Percentiles rank a stretch among this genome's conserved stretches.
phyloP scores from a whole-genome alignment of 202 grass and related monocot species.

The Panicum virgatum region DNA sequence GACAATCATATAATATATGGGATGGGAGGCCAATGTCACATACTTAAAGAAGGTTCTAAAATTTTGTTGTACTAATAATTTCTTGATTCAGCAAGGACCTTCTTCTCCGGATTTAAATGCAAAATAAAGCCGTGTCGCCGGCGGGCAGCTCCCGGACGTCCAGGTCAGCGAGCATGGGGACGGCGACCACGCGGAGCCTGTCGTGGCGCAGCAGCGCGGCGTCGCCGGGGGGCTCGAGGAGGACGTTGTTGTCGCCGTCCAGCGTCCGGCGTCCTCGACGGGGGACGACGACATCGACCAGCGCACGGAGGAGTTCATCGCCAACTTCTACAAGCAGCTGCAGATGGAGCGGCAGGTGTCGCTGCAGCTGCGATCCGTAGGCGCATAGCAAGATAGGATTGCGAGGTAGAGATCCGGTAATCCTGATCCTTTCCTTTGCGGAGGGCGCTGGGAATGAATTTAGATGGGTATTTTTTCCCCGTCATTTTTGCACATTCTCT shows the following conservation, averaged over 20 bases:
- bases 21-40: no score
- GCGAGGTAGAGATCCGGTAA: neutral
- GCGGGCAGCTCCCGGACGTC: slow-evolving; percentile 25
- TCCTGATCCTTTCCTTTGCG: neutral
- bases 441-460: neutral
- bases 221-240: neutral
- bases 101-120: no score
- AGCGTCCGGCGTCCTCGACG: slow-evolving; percentile 3
- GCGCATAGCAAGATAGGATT: neutral
- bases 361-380: slow-evolving; percentile 43
- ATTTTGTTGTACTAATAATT: no score
- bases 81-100: no score
- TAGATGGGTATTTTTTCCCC: slow-evolving; percentile 39
- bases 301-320: slow-evolving; percentile 68
- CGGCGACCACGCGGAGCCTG: slow-evolving; percentile 36
- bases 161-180: slow-evolving; percentile 39
- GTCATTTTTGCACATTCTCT: slow-evolving; percentile 15
- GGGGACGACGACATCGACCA: slow-evolving; percentile 55
- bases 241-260: slow-evolving; percentile 25
- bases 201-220: slow-evolving; percentile 49
- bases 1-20: no score
- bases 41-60: no score
- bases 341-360: slow-evolving; percentile 86
- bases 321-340: slow-evolving; percentile 66
- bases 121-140: neutral